Evolutionary conservation across 148 eudicot species (phyloP).

Genomic region (Vaccinium myrtillus): DNA sequence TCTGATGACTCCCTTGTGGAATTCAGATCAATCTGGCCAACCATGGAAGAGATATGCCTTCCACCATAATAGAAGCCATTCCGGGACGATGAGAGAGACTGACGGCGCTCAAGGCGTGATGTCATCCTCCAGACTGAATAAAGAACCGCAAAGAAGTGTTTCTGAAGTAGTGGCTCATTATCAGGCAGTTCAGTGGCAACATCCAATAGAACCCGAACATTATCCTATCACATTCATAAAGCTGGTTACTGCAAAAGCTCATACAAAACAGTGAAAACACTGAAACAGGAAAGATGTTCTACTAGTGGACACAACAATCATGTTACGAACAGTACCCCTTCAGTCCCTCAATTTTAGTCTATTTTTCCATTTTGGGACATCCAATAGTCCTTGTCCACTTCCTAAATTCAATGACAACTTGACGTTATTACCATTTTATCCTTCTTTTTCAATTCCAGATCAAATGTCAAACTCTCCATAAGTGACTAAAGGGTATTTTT

Average conservation of each 20-base stretch:
- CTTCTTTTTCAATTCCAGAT: background rate
- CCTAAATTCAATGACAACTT: background rate
- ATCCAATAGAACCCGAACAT: conserved; percentile 69
- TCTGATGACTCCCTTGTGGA: conserved; percentile 26
- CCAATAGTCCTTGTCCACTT: background rate
- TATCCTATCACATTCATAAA: conserved; percentile 53
- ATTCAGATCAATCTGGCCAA: conserved; percentile 34
- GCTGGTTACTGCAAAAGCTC: background rate
- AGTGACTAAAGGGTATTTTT: background rate
- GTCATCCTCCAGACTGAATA: conserved; percentile 69
- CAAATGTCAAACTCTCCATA: background rate
- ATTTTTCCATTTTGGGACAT: background rate
- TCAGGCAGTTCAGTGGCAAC: conserved; percentile 75
- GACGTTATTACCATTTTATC: background rate
- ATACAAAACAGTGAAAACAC: background rate
- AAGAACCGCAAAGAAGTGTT: conserved; percentile 76
- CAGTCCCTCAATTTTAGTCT: background rate
- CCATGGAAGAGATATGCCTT: conserved; percentile 40
- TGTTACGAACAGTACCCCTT: background rate
- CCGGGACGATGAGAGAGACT: conserved; percentile 31
- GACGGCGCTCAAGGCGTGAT: conserved; percentile 40
- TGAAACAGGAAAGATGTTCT: background rate
- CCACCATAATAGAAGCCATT: conserved; percentile 43
- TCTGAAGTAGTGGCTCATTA: conserved; percentile 77
- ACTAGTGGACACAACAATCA: background rate